These are phyloP conservation scores for Fomitopsis serialis DNA, from an alignment of 768 basidiomycete genomes.

Conservation along the genomic window DNA sequence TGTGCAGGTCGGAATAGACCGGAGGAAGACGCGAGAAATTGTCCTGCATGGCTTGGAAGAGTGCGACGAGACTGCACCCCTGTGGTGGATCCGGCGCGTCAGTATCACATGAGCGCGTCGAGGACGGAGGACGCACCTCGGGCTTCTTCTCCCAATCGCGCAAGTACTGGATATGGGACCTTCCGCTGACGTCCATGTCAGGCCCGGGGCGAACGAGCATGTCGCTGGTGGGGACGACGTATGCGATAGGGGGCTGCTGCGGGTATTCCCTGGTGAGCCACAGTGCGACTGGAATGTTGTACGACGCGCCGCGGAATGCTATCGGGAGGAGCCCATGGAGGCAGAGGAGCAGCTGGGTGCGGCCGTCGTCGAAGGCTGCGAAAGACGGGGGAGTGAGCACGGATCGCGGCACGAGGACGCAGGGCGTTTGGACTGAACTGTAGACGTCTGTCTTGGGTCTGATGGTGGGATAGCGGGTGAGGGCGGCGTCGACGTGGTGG, in stretches of 20 bases:
- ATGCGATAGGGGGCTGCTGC: conserved; percentile 72
- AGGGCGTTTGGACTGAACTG: conserved; percentile 38
- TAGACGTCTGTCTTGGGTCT: conserved; percentile 80
- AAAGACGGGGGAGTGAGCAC: conserved; percentile 15
- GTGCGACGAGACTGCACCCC: conserved; percentile 70
- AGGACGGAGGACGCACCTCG: conserved; percentile 54
- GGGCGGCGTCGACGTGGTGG: conserved; percentile 55
- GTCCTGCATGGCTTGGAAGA: conserved; percentile 74
- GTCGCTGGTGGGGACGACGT: conserved; percentile 87
- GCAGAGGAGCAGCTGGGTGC: conserved; percentile 86
- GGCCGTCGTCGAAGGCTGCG: conserved; percentile 89
- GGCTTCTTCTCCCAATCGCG: conserved; percentile 76
- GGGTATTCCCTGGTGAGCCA: conserved; percentile 90
- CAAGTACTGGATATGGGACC: conserved; percentile 63
- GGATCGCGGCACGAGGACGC: conserved; percentile 5
- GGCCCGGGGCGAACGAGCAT: conserved; percentile 82
- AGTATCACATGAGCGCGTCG: conserved; percentile 12
- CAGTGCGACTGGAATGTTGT: conserved; percentile 90
- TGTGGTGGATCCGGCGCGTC: conserved; percentile 25
- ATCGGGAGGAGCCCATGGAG: conserved; percentile 91
- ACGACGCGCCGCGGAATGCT: conserved; percentile 62
- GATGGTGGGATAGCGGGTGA: conserved; percentile 49
- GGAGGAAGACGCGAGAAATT: conserved; percentile 86
- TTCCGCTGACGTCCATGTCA: conserved; percentile 77
- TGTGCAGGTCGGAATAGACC: conserved; percentile 71